Base-by-base conservation (phyloP, 176 grass and related monocot species). In the Pontederia crassipes region DNA sequence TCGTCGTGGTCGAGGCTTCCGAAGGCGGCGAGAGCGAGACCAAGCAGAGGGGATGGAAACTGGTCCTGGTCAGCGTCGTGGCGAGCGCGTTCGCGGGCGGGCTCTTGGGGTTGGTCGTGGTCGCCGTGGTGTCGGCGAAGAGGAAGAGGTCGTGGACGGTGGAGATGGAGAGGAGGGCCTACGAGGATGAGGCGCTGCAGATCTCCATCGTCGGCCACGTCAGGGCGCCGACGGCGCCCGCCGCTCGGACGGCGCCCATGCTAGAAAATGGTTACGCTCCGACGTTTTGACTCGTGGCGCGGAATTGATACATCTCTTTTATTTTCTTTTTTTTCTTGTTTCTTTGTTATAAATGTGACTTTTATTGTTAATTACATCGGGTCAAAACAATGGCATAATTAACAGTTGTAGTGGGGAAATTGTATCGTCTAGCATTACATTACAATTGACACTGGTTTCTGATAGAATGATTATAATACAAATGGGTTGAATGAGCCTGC, bases 121-220 rank as follows among this genome's bases (percentile, higher is more conserved):
- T 97, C 18, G 93, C 93, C 9, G 65, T 92, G 78, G 49, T 78
- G 45, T 81, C 76, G 46, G 65, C 87, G 50, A 83, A 77, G 72
- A 78, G 87, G 35, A 81, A 74, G 67, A 88, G 65, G 77, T 66
- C 72, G 24, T 72, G 71, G 67, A 59, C 84, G 66, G 92, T 62
- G 35, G 92, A 88, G 48, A 83, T 97, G 93, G 93, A 88, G 67
- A 69, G 76, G 62, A 83, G 81, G 48, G 84, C 84, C 47, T 92
- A 97, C 72, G 93, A 91, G 82, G 92, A 88, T 57, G 93, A 91
- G 69, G 84, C 87, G 50, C 59, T 97, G 70, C 79, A 73, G 65
- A 66, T 97, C 72, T 90, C 87, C 69, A 97, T 92, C 81, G 93
- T 97, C 55, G 93, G 93, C 0, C 93, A 97, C 52, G 79, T 97